Evolutionary conservation across 352 stramenopile genomes (phyloP).

Genomic region (Pythium rishiriense): DNA sequence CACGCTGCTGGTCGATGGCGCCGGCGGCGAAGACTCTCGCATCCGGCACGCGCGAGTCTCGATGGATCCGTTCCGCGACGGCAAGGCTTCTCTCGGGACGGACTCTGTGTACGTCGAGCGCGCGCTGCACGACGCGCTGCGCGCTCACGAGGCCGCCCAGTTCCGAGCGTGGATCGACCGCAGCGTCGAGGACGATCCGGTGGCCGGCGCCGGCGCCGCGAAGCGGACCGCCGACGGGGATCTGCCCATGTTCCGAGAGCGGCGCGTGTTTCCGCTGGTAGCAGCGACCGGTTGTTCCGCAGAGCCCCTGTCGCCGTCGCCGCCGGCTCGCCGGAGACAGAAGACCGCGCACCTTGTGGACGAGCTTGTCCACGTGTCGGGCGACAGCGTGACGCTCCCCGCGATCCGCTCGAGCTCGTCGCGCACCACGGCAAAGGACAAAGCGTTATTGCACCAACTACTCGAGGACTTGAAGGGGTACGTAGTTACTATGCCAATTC

Average conservation of each 20-base stretch:
- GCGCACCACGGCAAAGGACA: slow-evolving; percentile 26
- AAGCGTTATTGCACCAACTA: slow-evolving; percentile 43
- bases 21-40: background rate
- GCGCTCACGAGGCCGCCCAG: slow-evolving; percentile 12
- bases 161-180: slow-evolving; percentile 51
- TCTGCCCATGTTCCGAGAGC: slow-evolving; percentile 56
- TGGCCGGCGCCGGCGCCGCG: slow-evolving; percentile 46
- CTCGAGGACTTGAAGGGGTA: slow-evolving; percentile 50
- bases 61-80: background rate
- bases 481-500: slow-evolving; percentile 3
- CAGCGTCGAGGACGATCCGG: slow-evolving; percentile 31
- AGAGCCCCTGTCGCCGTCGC: slow-evolving; percentile 2
- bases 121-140: background rate
- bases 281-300: background rate
- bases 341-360: slow-evolving; percentile 27
- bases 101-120: slow-evolving; percentile 3
- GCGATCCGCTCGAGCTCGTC: slow-evolving; percentile 28
- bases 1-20: background rate
- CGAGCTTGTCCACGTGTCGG: slow-evolving; percentile 18
- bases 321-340: slow-evolving; percentile 11
- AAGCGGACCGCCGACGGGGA: slow-evolving; percentile 42
- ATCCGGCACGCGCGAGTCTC: background rate
- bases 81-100: background rate
- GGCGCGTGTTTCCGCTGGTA: slow-evolving; percentile 21
- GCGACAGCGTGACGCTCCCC: slow-evolving; percentile 34